phyloP scores from a whole-genome alignment of 2,329 filamentous ascomycete species.

The Ceratocystis harringtonii region DNA sequence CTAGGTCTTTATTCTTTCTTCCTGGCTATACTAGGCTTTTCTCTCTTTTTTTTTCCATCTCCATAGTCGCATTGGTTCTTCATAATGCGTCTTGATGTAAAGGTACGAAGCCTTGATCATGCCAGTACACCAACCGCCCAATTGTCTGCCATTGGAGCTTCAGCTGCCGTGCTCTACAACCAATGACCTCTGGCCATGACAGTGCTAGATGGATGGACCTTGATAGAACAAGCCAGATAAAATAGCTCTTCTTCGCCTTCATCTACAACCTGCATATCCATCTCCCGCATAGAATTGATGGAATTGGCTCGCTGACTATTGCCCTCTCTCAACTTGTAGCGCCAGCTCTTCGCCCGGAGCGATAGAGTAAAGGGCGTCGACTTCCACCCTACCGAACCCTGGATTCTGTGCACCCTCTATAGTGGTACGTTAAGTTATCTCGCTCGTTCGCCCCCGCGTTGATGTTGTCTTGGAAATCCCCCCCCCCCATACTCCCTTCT shows the following conservation, averaged over 20 bases:
- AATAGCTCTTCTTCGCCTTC: neutral
- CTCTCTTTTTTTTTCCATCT: neutral
- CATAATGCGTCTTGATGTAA: slow-evolving; percentile 20
- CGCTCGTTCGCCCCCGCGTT: slow-evolving; percentile 1
- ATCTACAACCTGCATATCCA: neutral
- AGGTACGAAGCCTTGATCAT: slow-evolving; percentile 15
- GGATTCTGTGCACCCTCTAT: slow-evolving; percentile 91
- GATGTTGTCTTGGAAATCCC: neutral
- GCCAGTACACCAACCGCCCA: neutral
- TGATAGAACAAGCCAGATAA: neutral
- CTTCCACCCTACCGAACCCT: slow-evolving; percentile 93
- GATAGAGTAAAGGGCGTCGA: slow-evolving; percentile 96
- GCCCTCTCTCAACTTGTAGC: slow-evolving; percentile 22
- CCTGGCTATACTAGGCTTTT: neutral
- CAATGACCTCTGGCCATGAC: neutral
- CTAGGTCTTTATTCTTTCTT: neutral
- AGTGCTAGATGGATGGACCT: neutral
- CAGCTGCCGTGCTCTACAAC: neutral
- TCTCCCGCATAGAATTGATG: too few relatives aligned
- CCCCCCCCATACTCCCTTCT: slow-evolving; percentile 7
- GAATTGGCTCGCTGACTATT: slow-evolving; percentile 5
- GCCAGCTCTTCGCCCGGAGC: slow-evolving; percentile 53
- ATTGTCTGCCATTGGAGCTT: neutral
- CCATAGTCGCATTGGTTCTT: neutral
- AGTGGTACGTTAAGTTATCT: slow-evolving; percentile 47